These are phyloP conservation scores for Cercospora canescens DNA, from an alignment of 2,329 filamentous ascomycete genomes.

Conservation along the genomic window DNA sequence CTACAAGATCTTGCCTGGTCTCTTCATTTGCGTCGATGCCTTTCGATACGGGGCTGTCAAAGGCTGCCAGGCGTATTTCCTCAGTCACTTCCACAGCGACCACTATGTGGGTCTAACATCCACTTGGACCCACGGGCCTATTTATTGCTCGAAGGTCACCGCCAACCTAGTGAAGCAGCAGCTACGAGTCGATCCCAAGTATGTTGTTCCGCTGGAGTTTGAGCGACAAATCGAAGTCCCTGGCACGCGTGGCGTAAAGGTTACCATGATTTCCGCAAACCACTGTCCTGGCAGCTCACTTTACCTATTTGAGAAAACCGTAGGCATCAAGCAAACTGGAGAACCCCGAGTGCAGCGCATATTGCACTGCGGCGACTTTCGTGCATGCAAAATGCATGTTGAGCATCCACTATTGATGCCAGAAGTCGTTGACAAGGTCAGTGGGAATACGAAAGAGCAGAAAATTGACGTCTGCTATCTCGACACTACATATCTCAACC, in stretches of 20 bases:
- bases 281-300: conserved; percentile 94
- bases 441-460: conserved; percentile 73
- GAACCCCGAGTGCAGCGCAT: conserved; percentile 69
- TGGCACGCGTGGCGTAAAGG: conserved; percentile 75
- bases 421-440: conserved; percentile 67
- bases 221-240: conserved; percentile 78
- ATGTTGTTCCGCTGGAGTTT: conserved; percentile 82
- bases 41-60: conserved; percentile 93
- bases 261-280: conserved; percentile 95
- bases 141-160: conserved; percentile 93
- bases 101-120: conserved; percentile 91
- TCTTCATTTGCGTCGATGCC: conserved; percentile 91
- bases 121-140: conserved; percentile 88
- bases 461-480: conserved; percentile 95
- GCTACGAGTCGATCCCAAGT: conserved; percentile 80
- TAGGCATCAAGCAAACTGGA: conserved; percentile 59
- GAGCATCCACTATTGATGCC: conserved; percentile 79
- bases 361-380: conserved; percentile 93
- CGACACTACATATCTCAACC: conserved; percentile 95
- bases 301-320: conserved; percentile 83
- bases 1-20: conserved; percentile 95
- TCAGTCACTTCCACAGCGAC: conserved; percentile 97
- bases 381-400: conserved; percentile 83
- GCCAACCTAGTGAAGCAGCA: conserved; percentile 86
- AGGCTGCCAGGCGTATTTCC: conserved; percentile 90